A percentile compares a stretch with the other conserved stretches of the same genome.
These are phyloP conservation scores for Phytophthora hibernalis DNA, from an alignment of 352 stramenopile species.

Conservation along the genomic window DNA sequence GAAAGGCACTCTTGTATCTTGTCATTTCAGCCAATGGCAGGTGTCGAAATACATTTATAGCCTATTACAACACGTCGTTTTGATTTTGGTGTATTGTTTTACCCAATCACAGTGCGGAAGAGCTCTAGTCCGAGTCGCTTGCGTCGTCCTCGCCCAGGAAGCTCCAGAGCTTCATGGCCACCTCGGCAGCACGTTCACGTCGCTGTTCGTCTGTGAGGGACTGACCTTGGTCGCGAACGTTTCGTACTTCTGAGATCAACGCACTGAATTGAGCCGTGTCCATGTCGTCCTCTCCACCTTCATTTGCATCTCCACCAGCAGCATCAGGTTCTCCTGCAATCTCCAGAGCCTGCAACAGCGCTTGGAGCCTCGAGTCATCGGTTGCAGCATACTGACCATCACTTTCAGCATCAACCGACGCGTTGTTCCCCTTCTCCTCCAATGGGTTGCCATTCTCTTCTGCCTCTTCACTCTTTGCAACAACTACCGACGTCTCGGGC, in stretches of 20 bases:
- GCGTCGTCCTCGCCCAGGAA: constrained; percentile 59
- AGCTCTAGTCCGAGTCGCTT: constrained; percentile 34
- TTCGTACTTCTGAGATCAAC: constrained; percentile 69
- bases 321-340: constrained; percentile 33
- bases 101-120: constrained; percentile 29
- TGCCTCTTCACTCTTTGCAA: constrained; percentile 9
- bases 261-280: constrained; percentile 71
- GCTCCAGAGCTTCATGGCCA: constrained; percentile 83
- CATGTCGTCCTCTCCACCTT: constrained; percentile 42
- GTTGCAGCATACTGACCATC: background rate
- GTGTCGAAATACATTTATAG: constrained; percentile 3
- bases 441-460: constrained; percentile 5
- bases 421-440: constrained; percentile 19
- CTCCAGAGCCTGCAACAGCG: constrained; percentile 56
- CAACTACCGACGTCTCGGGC: constrained; percentile 1
- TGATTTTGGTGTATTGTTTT: constrained; percentile 26
- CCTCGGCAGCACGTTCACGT: constrained; percentile 69
- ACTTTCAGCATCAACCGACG: constrained; percentile 9
- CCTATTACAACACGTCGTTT: constrained; percentile 23
- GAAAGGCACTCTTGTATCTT: constrained; percentile 25
- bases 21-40: constrained; percentile 31
- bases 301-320: background rate
- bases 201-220: constrained; percentile 66
- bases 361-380: constrained; percentile 51
- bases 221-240: constrained; percentile 65